Percentiles rank a stretch among this genome's conserved stretches.
Evolutionary conservation across 352 stramenopile species (phyloP).

Genomic region (Globisporangium radiosum): DNA sequence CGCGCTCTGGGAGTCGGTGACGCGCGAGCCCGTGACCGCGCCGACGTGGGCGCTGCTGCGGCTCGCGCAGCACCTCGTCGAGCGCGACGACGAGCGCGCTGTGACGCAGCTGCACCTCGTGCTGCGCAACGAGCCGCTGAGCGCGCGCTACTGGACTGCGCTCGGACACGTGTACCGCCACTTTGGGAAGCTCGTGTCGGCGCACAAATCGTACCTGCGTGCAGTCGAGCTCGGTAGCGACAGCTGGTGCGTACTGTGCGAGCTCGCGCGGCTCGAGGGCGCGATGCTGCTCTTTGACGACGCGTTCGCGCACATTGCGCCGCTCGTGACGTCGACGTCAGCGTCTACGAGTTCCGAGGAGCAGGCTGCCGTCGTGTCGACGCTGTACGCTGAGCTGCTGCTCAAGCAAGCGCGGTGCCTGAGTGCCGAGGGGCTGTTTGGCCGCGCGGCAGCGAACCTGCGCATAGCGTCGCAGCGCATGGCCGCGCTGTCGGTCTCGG

Average conservation of each 20-base stretch:
- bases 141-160: slow-evolving; percentile 58
- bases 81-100: slow-evolving; percentile 56
- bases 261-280: slow-evolving; percentile 77
- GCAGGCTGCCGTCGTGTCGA: slow-evolving; percentile 31
- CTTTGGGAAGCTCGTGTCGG: slow-evolving; percentile 73
- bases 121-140: slow-evolving; percentile 63
- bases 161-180: slow-evolving; percentile 77
- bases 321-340: slow-evolving; percentile 20
- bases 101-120: slow-evolving; percentile 68
- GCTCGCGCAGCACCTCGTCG: slow-evolving; percentile 62
- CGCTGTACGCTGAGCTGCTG: slow-evolving; percentile 62
- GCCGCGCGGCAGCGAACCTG: slow-evolving; percentile 52
- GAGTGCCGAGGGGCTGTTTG: slow-evolving; percentile 69
- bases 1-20: slow-evolving; percentile 63
- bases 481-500: slow-evolving; percentile 19
- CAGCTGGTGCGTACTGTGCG: slow-evolving; percentile 63
- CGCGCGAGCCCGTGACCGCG: slow-evolving; percentile 41
- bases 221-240: slow-evolving; percentile 65
- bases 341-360: slow-evolving; percentile 2
- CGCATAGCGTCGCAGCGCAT: slow-evolving; percentile 55
- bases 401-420: slow-evolving; percentile 76
- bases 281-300: slow-evolving; percentile 63
- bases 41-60: slow-evolving; percentile 70
- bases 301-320: slow-evolving; percentile 50
- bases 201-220: slow-evolving; percentile 74